Conservation (phyloP, 2,329 filamentous ascomycete species). For the Penicillium sp. region DNA sequence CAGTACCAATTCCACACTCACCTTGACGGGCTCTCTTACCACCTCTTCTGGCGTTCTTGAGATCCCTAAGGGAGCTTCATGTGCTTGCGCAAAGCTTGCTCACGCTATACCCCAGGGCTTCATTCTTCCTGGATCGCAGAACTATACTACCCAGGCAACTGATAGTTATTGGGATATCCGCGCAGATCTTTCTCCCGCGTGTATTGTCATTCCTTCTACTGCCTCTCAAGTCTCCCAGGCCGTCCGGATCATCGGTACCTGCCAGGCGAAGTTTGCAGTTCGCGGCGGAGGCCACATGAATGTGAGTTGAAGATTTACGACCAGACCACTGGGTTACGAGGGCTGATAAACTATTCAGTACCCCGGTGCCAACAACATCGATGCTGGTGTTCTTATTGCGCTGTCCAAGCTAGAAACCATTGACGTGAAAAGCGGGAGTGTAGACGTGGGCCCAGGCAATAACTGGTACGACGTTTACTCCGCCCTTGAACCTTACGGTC, state of each 20-base stretch:
- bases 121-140: conserved; percentile 14
- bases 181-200: conserved; percentile 26
- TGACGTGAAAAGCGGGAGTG: conserved; percentile 23
- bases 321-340: too few relatives aligned
- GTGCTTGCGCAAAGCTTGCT: conserved; percentile 14
- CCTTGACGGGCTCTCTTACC: background rate
- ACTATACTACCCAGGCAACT: conserved; percentile 26
- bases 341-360: conserved; percentile 10
- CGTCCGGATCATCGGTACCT: conserved; percentile 22
- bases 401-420: conserved; percentile 24
- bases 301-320: conserved; percentile 7
- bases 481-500: conserved; percentile 27
- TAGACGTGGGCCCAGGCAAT: conserved; percentile 30
- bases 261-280: conserved; percentile 52
- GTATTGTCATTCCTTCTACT: conserved; percentile 32
- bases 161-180: conserved; percentile 34
- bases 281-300: conserved; percentile 57
- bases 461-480: conserved; percentile 34
- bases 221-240: conserved; percentile 28
- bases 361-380: conserved; percentile 33
- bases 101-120: background rate
- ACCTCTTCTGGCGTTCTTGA: conserved; percentile 1
- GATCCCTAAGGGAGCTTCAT: conserved; percentile 6
- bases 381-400: conserved; percentile 34
- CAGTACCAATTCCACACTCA: background rate